phyloP scores from a whole-genome alignment of 2,329 filamentous ascomycete species.

The Arachnomyces sp. region DNA sequence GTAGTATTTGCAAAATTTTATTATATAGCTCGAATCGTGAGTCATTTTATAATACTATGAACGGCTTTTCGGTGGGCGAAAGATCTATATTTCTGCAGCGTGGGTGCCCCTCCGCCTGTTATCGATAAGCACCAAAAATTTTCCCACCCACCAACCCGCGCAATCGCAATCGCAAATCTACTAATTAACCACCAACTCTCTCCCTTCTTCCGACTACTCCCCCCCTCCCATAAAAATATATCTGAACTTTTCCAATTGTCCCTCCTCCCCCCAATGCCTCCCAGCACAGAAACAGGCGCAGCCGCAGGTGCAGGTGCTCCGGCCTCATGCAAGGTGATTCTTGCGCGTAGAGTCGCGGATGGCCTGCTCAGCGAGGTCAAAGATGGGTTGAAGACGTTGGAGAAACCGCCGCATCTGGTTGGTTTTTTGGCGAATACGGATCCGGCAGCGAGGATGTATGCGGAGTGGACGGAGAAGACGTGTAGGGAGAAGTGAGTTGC shows the following conservation, averaged over 20 bases:
- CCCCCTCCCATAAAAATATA: constrained; percentile 7
- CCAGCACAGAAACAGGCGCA: constrained; percentile 19
- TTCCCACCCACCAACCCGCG: constrained; percentile 14
- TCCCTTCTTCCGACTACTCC: too few species aligned
- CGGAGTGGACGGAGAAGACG: constrained; percentile 95
- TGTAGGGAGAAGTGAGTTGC: constrained; percentile 81
- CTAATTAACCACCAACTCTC: neutral
- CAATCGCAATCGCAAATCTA: constrained; percentile 4
- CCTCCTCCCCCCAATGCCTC: constrained; percentile 22
- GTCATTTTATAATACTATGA: too few species aligned
- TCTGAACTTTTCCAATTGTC: constrained; percentile 4
- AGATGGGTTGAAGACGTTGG: constrained; percentile 62
- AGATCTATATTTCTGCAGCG: too few species aligned
- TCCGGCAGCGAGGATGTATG: constrained; percentile 84
- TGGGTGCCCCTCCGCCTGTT: too few species aligned
- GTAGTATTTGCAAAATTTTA: too few species aligned
- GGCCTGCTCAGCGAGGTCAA: constrained; percentile 68
- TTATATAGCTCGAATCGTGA: too few species aligned
- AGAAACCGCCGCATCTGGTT: constrained; percentile 68
- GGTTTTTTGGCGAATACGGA: constrained; percentile 91
- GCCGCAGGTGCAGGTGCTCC: too few species aligned
- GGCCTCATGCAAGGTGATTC: constrained; percentile 76
- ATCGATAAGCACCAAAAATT: constrained; percentile 15
- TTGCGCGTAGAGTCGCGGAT: constrained; percentile 81
- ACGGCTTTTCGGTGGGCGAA: too few species aligned